Evolutionary conservation across 2,329 filamentous ascomycete genomes (phyloP).

Genomic region (Sarocladium kiliense): DNA sequence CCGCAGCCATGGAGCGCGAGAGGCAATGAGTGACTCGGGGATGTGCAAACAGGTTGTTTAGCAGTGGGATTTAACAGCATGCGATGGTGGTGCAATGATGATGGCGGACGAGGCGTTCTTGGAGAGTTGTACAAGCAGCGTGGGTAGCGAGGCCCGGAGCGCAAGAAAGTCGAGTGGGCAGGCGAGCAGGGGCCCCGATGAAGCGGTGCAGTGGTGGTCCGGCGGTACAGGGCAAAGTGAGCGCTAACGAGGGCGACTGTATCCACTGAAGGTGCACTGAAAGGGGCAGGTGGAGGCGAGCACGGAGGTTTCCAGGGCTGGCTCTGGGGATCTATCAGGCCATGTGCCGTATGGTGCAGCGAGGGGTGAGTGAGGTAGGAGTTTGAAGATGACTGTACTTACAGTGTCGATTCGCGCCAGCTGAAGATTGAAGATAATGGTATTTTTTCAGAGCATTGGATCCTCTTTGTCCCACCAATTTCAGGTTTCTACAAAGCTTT

Average conservation of each 20-base stretch:
- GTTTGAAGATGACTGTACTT: too few species aligned
- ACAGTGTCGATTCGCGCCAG: too few species aligned
- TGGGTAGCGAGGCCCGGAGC: too few species aligned
- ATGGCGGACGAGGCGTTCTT: not conserved
- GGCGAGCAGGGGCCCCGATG: not conserved
- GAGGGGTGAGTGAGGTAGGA: not conserved
- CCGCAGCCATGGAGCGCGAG: conserved; percentile 27
- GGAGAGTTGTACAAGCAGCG: too few species aligned
- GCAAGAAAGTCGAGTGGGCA: not conserved
- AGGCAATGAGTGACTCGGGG: not conserved
- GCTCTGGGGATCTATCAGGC: not conserved
- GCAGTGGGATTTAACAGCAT: not conserved
- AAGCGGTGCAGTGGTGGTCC: too few species aligned
- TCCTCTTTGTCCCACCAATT: too few species aligned
- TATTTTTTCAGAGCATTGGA: too few species aligned
- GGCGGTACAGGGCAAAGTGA: too few species aligned
- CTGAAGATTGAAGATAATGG: too few species aligned
- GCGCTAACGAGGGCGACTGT: not conserved
- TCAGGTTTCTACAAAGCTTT: too few species aligned
- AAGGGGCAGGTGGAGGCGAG: conserved; percentile 5
- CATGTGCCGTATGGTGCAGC: not conserved
- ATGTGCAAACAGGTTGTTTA: not conserved
- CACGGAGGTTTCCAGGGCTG: not conserved
- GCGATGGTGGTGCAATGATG: not conserved
- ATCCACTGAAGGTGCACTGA: not conserved